A percentile compares a stretch with the other conserved stretches of the same genome.
These are phyloP conservation scores for Pyrenula aspistea DNA, from an alignment of 495 filamentous ascomycete species.

Conservation along the genomic window DNA sequence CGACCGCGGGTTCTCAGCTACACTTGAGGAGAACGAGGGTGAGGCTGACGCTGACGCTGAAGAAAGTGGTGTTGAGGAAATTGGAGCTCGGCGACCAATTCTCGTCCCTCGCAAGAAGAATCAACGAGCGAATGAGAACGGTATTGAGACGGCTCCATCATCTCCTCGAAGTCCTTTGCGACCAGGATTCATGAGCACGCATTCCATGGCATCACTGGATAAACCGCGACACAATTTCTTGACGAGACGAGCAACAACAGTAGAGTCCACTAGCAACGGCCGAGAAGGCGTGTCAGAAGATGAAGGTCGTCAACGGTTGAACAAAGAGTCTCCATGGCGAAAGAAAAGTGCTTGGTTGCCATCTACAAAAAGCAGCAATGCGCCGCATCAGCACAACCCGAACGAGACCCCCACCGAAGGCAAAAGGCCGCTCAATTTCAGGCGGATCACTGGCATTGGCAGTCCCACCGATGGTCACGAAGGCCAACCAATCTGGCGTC, in stretches of 20 bases:
- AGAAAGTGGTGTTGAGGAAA: conserved; percentile 42
- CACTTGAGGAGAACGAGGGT: conserved; percentile 51
- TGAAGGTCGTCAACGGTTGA: conserved; percentile 68
- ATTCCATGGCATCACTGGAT: conserved; percentile 35
- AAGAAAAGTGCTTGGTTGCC: conserved; percentile 39
- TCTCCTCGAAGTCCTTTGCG: conserved; percentile 38
- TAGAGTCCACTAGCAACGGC: conserved; percentile 50
- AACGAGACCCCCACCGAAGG: conserved; percentile 36
- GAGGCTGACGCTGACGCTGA: conserved; percentile 65
- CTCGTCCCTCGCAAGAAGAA: conserved; percentile 44
- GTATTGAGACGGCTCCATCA: conserved; percentile 46
- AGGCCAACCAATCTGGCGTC: conserved; percentile 37
- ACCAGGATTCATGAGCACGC: conserved; percentile 31
- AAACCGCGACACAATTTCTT: conserved; percentile 41
- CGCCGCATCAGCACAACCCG: conserved; percentile 18
- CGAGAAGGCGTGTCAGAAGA: conserved; percentile 76
- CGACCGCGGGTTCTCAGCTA: conserved; percentile 38
- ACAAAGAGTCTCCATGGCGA: conserved; percentile 38
- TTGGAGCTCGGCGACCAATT: conserved; percentile 27
- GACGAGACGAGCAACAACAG: conserved; percentile 54
- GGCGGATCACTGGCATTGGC: conserved; percentile 63
- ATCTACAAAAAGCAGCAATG: conserved; percentile 15
- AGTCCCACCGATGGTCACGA: conserved; percentile 43
- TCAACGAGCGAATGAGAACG: conserved; percentile 33
- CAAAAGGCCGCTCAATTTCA: conserved; percentile 57